Base-by-base conservation (phyloP, 2,329 filamentous ascomycete genomes). In the Tolypocladium cylindrosporum region DNA sequence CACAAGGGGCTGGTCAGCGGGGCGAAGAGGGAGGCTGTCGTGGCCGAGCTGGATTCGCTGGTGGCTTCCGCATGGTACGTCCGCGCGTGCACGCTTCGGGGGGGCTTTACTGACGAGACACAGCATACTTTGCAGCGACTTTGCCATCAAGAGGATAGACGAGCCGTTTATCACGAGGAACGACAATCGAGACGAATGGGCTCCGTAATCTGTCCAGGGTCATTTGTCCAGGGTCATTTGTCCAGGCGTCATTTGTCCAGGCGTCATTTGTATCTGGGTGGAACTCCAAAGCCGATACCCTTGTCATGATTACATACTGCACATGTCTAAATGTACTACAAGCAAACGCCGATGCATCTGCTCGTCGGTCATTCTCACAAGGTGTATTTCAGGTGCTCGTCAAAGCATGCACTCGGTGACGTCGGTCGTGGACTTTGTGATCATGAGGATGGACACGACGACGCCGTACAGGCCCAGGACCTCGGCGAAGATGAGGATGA, bases 111-210 rank as follows among this genome's bases (percentile, higher is more conserved):
- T 63, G 21, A 62, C 55, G 5, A 14, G 16, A 50, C 57, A 13
- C 64, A 94, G 92, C 78, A 91, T 97, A 57, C 77, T 99, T 24
- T 99, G 94, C 72, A 92, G 91, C 69, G 94, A 99, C 63, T 85
- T 95, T 74, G 94, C 93, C 3, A 96, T 99, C 68, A 95, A 92
- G 76, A 84, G 89, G 67, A 90, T 99, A 59, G 91, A 97, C 66
- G 91, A 96, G 75, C 92, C 94, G 1, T 97, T 99, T 69, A 84
- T 97, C 58, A 83, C 81, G 41, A 75, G 80, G 5, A 79, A 81
- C 27, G 93, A 97, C 66, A 82, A 92, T 69, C 77, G 77, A 62
- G 84, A 86, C 58, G 91, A 96, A 67, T 99, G 94, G 94, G 86
- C 84, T 55, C 72, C 88, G 61, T 88, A 58, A 61, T 43, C 36